phyloP scores from a whole-genome alignment of 1,284 basidiomycete species.

The Golubevia sp. region DNA sequence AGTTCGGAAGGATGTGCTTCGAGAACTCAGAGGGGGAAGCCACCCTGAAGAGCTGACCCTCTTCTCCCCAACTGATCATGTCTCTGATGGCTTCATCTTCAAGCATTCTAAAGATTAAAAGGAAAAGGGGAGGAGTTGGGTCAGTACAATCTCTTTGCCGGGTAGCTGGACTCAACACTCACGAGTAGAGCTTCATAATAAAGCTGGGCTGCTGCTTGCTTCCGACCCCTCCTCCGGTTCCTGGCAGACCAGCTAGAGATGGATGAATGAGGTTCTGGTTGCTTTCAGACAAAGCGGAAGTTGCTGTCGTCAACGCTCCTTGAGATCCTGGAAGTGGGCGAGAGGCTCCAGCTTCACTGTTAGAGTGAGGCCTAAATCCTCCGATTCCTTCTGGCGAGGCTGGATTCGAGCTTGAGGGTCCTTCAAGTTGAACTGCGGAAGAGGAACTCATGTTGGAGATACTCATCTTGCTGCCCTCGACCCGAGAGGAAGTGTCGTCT shows the following conservation, averaged over 20 bases:
- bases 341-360: not conserved
- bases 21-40: conserved; percentile 51
- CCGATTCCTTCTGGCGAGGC: not conserved
- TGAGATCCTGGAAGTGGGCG: not conserved
- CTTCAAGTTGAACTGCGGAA: no score
- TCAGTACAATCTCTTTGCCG: not conserved
- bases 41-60: conserved; percentile 43
- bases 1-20: conserved; percentile 40
- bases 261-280: conserved; percentile 45
- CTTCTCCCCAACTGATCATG: conserved; percentile 41
- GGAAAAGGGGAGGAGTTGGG: not conserved
- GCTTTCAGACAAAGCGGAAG: conserved; percentile 4
- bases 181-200: conserved; percentile 46
- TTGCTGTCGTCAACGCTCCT: not conserved
- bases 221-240: conserved; percentile 30
- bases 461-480: no score
- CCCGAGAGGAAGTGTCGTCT: no score
- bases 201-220: conserved; percentile 49
- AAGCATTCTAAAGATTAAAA: conserved; percentile 24
- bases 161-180: not conserved
- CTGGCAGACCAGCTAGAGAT: conserved; percentile 35
- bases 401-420: not conserved
- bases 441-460: no score
- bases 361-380: not conserved
- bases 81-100: conserved; percentile 41